These are phyloP conservation scores for Ustilago esculenta DNA, from an alignment of 1,284 basidiomycete species.

Conservation along the genomic window DNA sequence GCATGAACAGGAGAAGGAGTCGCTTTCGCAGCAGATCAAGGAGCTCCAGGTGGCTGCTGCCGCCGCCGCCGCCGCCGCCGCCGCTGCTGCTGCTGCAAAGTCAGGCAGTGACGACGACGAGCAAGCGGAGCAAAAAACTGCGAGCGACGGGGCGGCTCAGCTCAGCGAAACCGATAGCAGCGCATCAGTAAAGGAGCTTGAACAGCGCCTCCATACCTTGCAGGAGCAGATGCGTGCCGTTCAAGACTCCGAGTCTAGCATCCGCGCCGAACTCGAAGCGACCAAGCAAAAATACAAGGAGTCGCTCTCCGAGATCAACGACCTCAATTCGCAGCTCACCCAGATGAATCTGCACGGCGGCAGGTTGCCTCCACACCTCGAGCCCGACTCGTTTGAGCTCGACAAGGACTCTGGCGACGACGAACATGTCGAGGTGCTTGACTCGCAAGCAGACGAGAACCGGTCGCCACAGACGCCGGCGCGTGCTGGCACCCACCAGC, in stretches of 20 bases:
- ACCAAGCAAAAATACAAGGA: conserved; percentile 85
- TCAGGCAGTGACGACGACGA: not conserved
- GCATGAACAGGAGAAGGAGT: conserved; percentile 39
- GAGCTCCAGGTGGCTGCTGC: conserved; percentile 36
- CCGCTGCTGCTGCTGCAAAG: conserved; percentile 9
- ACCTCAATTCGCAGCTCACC: conserved; percentile 70
- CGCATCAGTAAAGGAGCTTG: conserved; percentile 78
- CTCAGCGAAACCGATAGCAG: conserved; percentile 80
- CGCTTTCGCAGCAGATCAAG: conserved; percentile 32
- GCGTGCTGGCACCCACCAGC: conserved; percentile 14
- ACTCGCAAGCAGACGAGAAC: conserved; percentile 37
- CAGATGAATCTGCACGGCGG: conserved; percentile 52
- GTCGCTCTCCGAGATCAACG: conserved; percentile 85
- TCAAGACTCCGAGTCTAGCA: conserved; percentile 42
- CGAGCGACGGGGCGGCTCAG: not conserved
- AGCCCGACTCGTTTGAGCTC: conserved; percentile 28
- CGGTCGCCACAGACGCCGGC: conserved; percentile 13
- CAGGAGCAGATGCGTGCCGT: conserved; percentile 71
- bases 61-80: conserved; percentile 20
- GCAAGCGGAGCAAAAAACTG: not conserved
- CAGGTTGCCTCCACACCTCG: conserved; percentile 2
- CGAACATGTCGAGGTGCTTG: conserved; percentile 57
- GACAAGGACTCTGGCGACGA: conserved; percentile 36
- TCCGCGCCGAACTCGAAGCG: conserved; percentile 75
- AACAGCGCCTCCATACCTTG: conserved; percentile 70